Conservation (phyloP, 441 rosid species). For the Monsonia emarginata region DNA sequence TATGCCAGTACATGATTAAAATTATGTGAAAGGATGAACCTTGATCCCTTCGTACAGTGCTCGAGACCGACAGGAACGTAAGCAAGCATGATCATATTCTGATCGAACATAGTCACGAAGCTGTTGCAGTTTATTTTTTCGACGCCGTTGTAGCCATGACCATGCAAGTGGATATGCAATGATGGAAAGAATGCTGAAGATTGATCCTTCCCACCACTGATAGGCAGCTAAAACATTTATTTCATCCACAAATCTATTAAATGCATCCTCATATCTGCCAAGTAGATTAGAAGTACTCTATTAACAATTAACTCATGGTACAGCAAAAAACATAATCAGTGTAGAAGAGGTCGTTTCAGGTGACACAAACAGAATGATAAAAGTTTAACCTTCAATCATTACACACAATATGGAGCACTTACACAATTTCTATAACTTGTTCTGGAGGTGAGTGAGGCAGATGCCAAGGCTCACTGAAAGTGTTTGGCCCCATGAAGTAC, state of each 20-base stretch:
- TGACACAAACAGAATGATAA: neutral
- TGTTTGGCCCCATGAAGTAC: slow-evolving; percentile 83
- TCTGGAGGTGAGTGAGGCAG: slow-evolving; percentile 70
- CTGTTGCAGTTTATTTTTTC: slow-evolving; percentile 63
- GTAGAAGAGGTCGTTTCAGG: neutral
- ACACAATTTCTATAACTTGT: slow-evolving; percentile 72
- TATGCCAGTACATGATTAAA: neutral
- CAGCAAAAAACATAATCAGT: neutral
- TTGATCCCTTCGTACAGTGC: slow-evolving; percentile 98
- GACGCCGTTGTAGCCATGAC: slow-evolving; percentile 77
- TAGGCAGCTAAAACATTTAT: slow-evolving; percentile 70
- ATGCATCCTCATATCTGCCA: slow-evolving; percentile 75
- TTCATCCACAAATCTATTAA: slow-evolving; percentile 72
- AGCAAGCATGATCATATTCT: slow-evolving; percentile 96
- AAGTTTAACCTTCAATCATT: slow-evolving; percentile 5
- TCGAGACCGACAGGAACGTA: slow-evolving; percentile 97
- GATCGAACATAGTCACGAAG: slow-evolving; percentile 95
- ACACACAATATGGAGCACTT: slow-evolving; percentile 25
- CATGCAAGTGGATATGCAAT: slow-evolving; percentile 77
- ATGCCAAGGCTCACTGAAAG: slow-evolving; percentile 83
- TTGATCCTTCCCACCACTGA: slow-evolving; percentile 94
- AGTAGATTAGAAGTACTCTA: slow-evolving; percentile 4
- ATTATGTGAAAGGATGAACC: slow-evolving; percentile 33
- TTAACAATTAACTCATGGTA: slow-evolving; percentile 6
- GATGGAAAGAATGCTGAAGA: slow-evolving; percentile 57